phyloP scores from a whole-genome alignment of 371 early-diverging fungal species.

The Circinella minor region DNA sequence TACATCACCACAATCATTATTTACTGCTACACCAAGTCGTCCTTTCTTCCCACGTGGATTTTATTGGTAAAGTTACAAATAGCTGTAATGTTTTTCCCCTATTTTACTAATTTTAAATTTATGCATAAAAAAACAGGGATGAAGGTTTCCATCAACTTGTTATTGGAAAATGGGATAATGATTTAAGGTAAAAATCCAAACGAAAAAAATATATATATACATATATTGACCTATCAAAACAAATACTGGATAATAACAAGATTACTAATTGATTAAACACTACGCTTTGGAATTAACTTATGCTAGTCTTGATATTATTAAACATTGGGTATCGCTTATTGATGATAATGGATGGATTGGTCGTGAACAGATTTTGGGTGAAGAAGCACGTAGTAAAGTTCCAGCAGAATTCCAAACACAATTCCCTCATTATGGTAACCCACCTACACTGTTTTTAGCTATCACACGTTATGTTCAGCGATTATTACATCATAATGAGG shows the following conservation, averaged over 20 bases:
- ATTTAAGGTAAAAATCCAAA: conserved; percentile 55
- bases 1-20: conserved; percentile 72
- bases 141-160: conserved; percentile 94
- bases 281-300: too few relatives aligned
- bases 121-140: conserved; percentile 60
- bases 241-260: too few relatives aligned
- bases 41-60: conserved; percentile 97
- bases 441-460: conserved; percentile 86
- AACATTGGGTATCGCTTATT: conserved; percentile 81
- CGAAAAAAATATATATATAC: too few relatives aligned
- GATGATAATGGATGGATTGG: conserved; percentile 93
- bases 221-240: too few relatives aligned
- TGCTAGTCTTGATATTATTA: conserved; percentile 74
- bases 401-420: conserved; percentile 93
- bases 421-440: conserved; percentile 92
- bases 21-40: conserved; percentile 89
- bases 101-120: too few relatives aligned
- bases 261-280: too few relatives aligned
- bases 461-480: conserved; percentile 66
- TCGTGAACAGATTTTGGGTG: conserved; percentile 94
- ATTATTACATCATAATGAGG: conserved; percentile 12
- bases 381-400: conserved; percentile 90
- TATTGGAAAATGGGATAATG: conserved; percentile 89
- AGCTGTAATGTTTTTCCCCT: not conserved
- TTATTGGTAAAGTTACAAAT: conserved; percentile 65